Percentiles rank a stretch among this genome's conserved stretches.
Conservation (phyloP, 2,329 filamentous ascomycete species). For the Paecilomyces dactylethromorphus region DNA sequence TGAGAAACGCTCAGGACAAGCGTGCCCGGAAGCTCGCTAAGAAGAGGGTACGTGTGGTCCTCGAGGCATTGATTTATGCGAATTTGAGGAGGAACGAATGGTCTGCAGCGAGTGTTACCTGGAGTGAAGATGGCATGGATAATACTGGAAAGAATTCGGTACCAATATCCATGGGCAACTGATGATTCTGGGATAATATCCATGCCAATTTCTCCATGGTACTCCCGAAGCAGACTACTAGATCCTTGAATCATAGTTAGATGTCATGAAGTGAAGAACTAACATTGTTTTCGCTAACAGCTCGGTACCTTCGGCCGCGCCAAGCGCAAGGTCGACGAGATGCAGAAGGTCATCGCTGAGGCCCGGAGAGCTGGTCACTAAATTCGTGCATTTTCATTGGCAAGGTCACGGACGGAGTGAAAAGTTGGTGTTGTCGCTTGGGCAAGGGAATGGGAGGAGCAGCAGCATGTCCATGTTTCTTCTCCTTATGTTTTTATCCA, state of each 20-base stretch:
- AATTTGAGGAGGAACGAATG: not conserved
- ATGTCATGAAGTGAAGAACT: constrained; percentile 4
- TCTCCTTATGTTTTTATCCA: constrained; percentile 1
- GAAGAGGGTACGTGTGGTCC: constrained; percentile 71
- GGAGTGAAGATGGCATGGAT: not conserved
- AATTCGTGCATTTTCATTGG: constrained; percentile 26
- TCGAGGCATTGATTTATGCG: not conserved
- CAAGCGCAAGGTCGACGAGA: constrained; percentile 99
- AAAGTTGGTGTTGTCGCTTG: not conserved
- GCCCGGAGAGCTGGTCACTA: constrained; percentile 73
- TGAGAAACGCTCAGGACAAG: constrained; percentile 99
- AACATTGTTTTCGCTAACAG: constrained; percentile 38
- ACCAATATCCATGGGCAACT: not conserved
- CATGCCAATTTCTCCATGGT: not conserved
- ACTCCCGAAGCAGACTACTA: constrained; percentile 1
- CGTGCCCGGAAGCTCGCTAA: constrained; percentile 97
- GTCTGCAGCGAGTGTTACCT: not conserved
- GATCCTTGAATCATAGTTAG: not conserved
- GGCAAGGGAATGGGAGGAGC: not conserved
- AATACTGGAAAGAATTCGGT: not conserved
- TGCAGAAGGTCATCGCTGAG: constrained; percentile 96
- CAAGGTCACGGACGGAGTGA: not conserved
- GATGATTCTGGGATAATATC: not conserved
- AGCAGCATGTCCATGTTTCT: not conserved
- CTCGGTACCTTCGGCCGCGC: constrained; percentile 98